Percentiles rank a stretch among this genome's conserved stretches.
Evolutionary conservation across 305 asterid genomes (phyloP).

Genomic region (Rubia balearica): DNA sequence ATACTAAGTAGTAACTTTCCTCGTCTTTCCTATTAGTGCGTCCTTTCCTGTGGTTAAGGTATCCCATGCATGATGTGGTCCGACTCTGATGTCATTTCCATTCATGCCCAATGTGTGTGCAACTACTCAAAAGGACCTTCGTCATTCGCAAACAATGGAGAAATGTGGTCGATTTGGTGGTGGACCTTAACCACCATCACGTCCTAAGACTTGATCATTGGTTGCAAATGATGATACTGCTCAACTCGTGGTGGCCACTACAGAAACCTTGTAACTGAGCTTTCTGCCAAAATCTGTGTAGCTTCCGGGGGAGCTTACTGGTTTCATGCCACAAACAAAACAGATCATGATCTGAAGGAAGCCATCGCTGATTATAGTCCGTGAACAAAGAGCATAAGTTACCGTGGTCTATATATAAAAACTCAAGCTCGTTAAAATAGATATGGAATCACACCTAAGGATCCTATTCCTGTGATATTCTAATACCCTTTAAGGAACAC

Average conservation of each 20-base stretch:
- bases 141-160: not conserved
- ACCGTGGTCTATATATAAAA: not conserved
- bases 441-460: not conserved
- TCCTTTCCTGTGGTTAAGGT: not conserved
- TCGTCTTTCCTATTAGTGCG: too few species aligned
- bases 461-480: not conserved
- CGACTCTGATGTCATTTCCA: not conserved
- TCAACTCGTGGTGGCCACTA: too few species aligned
- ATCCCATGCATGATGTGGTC: not conserved
- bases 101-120: not conserved
- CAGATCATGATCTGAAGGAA: not conserved
- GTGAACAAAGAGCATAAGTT: not conserved
- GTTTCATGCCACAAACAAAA: not conserved
- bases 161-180: not conserved
- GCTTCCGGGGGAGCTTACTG: not conserved
- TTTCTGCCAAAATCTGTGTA: not conserved
- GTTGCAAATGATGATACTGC: not conserved
- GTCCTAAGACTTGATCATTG: not conserved
- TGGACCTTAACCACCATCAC: not conserved
- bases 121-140: slow-evolving; percentile 2
- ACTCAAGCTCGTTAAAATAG: not conserved
- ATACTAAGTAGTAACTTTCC: not conserved
- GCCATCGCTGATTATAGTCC: not conserved
- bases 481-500: not conserved
- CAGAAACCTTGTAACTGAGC: not conserved